Evolutionary conservation across 805 yeast species (phyloP).

Genomic region (Yarrowia sp.): DNA sequence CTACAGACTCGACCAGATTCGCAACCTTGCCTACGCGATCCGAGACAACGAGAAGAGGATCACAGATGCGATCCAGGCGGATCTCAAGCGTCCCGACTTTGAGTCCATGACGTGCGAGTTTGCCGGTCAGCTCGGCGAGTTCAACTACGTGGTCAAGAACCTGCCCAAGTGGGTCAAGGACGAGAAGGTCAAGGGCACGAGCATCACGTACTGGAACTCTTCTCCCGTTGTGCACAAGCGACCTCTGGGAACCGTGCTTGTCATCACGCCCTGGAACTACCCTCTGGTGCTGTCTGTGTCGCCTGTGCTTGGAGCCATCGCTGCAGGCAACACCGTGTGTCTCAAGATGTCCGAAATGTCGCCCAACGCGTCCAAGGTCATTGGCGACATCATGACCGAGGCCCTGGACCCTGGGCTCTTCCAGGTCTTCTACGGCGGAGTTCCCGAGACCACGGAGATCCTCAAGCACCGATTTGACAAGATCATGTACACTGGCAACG

Average conservation of each 20-base stretch:
- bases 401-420: constrained; percentile 58
- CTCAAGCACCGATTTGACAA: constrained; percentile 69
- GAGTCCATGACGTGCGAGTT: constrained; percentile 67
- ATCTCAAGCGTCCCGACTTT: constrained; percentile 60
- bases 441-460: constrained; percentile 58
- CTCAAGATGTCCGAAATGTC: constrained; percentile 71
- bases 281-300: constrained; percentile 62
- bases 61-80: constrained; percentile 57
- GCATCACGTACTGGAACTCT: constrained; percentile 31
- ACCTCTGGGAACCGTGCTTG: constrained; percentile 60
- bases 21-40: constrained; percentile 63
- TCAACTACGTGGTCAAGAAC: constrained; percentile 56
- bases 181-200: constrained; percentile 34
- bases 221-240: constrained; percentile 35
- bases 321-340: constrained; percentile 78
- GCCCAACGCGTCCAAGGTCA: constrained; percentile 54
- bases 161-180: constrained; percentile 63
- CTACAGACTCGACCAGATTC: constrained; percentile 59
- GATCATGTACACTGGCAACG: constrained; percentile 83
- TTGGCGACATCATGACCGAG: constrained; percentile 55
- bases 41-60: constrained; percentile 56
- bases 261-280: constrained; percentile 76
- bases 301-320: constrained; percentile 77
- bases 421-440: constrained; percentile 68
- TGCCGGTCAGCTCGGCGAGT: constrained; percentile 50